Evolutionary conservation across 1,284 basidiomycete species (phyloP).

Genomic region (Meripilus lineatus): DNA sequence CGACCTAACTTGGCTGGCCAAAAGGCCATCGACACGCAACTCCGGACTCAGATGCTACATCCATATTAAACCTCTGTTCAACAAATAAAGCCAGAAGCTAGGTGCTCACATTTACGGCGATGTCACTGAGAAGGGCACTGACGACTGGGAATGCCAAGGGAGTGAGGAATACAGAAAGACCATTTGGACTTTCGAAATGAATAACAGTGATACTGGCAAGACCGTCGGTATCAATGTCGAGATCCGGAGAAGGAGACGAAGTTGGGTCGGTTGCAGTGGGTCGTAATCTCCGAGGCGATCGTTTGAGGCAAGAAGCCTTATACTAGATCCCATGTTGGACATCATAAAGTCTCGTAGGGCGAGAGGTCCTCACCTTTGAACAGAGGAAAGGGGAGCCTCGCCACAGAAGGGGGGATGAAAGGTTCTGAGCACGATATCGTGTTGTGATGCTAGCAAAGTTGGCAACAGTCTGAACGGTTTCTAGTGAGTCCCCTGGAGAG

Average conservation of each 20-base stretch:
- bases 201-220: slow-evolving; percentile 13
- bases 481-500: slow-evolving; percentile 11
- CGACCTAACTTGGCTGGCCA: slow-evolving; percentile 19
- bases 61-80: background rate
- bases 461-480: slow-evolving; percentile 14
- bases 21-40: slow-evolving; percentile 24
- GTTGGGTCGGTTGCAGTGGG: no score
- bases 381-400: slow-evolving; percentile 34
- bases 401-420: slow-evolving; percentile 29
- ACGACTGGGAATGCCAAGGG: slow-evolving; percentile 21
- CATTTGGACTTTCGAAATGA: slow-evolving; percentile 15
- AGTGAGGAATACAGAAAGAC: slow-evolving; percentile 17
- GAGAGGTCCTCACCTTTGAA: slow-evolving; percentile 17
- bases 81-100: background rate
- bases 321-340: no score
- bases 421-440: slow-evolving; percentile 25
- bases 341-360: background rate
- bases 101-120: slow-evolving; percentile 16
- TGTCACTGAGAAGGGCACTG: slow-evolving; percentile 15
- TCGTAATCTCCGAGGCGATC: no score
- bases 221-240: no score
- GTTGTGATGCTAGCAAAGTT: slow-evolving; percentile 24
- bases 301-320: no score
- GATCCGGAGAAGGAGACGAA: no score
- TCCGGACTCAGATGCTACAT: slow-evolving; percentile 25